Evolutionary conservation across 257 asterid species (phyloP).

Genomic region (Solanum pinnatisectum): DNA sequence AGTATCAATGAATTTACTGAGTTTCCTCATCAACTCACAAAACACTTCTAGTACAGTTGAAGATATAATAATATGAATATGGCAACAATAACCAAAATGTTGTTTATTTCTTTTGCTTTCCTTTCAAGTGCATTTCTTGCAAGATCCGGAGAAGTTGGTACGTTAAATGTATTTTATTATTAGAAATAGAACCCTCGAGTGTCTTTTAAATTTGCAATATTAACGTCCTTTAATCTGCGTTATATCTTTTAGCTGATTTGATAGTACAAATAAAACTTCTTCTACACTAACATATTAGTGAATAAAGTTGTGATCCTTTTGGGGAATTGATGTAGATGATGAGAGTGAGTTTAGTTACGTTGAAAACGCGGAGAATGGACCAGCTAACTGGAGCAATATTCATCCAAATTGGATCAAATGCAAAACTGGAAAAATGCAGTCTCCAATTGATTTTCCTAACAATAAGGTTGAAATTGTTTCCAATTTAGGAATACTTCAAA

Average conservation of each 20-base stretch:
- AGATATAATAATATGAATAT: background rate
- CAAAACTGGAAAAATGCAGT: conserved; percentile 44
- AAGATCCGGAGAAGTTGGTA: conserved; percentile 45
- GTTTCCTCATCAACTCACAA: background rate
- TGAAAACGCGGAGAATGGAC: conserved; percentile 34
- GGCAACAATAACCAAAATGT: background rate
- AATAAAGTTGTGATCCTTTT: background rate
- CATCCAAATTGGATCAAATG: conserved; percentile 56
- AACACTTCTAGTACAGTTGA: background rate
- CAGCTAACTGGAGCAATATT: conserved; percentile 53
- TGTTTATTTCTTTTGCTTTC: background rate
- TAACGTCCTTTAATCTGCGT: background rate
- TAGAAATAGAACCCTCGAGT: background rate
- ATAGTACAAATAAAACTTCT: too few species aligned
- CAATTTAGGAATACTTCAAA: conserved; percentile 31
- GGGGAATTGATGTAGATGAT: conserved; percentile 26
- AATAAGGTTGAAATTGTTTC: conserved; percentile 41
- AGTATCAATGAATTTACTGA: background rate
- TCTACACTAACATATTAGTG: fast-evolving
- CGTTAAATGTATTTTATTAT: background rate
- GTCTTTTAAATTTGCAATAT: background rate
- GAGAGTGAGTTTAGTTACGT: conserved; percentile 57
- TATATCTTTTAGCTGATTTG: background rate
- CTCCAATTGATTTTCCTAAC: conserved; percentile 56
- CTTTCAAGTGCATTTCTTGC: conserved; percentile 7